Evolutionary conservation across 2,329 filamentous ascomycete genomes (phyloP).

Genomic region (Zelopaecilomyces penicillatus): DNA sequence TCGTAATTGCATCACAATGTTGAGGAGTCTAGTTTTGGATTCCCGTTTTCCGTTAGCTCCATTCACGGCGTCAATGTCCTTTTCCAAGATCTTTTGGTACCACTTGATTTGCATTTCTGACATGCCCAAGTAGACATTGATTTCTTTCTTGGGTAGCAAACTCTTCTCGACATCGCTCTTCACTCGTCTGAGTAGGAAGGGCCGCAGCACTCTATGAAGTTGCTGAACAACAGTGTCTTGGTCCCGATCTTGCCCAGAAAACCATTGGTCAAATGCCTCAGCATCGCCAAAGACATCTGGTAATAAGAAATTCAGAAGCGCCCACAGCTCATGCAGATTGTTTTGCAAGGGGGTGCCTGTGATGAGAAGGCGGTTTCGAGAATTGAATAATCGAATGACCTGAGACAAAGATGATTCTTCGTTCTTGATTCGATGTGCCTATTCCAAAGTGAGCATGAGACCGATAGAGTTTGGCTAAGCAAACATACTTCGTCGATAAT

Average conservation of each 20-base stretch:
- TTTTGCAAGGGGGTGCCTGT: slow-evolving; percentile 96
- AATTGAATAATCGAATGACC: slow-evolving; percentile 93
- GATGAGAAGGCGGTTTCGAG: slow-evolving; percentile 87
- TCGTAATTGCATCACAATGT: slow-evolving; percentile 98
- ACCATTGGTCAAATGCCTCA: slow-evolving; percentile 97
- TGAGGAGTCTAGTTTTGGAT: slow-evolving; percentile 91
- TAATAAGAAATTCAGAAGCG: slow-evolving; percentile 91
- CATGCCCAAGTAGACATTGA: slow-evolving; percentile 97
- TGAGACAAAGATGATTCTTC: slow-evolving; percentile 95
- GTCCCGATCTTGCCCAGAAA: slow-evolving; percentile 80
- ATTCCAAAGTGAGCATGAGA: slow-evolving; percentile 10
- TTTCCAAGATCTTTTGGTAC: slow-evolving; percentile 98
- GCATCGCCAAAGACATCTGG: slow-evolving; percentile 96
- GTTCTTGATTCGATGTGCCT: slow-evolving; percentile 95
- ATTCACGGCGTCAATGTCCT: slow-evolving; percentile 98
- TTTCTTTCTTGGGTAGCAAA: slow-evolving; percentile 89
- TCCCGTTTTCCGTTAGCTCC: slow-evolving; percentile 93
- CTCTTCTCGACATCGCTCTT: slow-evolving; percentile 99
- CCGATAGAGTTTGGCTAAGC: background rate
- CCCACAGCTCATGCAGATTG: slow-evolving; percentile 97
- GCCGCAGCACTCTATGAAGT: slow-evolving; percentile 82
- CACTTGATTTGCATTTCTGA: slow-evolving; percentile 98
- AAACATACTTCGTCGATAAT: slow-evolving; percentile 73
- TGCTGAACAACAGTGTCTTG: slow-evolving; percentile 96
- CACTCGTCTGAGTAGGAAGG: slow-evolving; percentile 89